phyloP scores from a whole-genome alignment of 2,329 filamentous ascomycete species.

The Talaromyces sp. region DNA sequence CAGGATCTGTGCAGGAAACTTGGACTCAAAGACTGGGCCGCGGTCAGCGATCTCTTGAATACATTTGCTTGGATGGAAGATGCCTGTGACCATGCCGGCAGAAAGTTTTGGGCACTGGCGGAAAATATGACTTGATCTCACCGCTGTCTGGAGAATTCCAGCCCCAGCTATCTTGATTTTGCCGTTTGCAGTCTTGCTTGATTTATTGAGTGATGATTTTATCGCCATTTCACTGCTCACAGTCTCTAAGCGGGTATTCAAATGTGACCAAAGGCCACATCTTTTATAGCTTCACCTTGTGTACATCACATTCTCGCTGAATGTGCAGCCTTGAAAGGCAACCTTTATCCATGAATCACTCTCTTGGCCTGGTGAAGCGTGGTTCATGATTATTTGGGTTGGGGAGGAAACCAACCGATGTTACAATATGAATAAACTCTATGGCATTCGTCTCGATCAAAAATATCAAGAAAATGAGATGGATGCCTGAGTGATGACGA shows the following conservation, averaged over 20 bases:
- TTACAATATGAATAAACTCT: not conserved
- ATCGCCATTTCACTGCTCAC: not conserved
- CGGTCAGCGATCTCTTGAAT: slow-evolving; percentile 7
- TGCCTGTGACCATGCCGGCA: slow-evolving; percentile 6
- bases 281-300: not conserved
- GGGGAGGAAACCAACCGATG: not conserved
- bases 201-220: not conserved
- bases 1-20: slow-evolving; percentile 2
- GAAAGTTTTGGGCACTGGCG: slow-evolving; percentile 9
- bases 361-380: not conserved
- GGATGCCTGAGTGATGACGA: not conserved
- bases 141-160: not conserved
- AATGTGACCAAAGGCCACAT: not conserved
- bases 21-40: slow-evolving; percentile 3
- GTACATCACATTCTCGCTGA: not conserved
- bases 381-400: not conserved
- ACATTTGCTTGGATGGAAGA: slow-evolving; percentile 12
- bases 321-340: not conserved
- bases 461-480: not conserved
- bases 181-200: not conserved
- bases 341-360: not conserved
- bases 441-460: not conserved
- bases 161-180: not conserved
- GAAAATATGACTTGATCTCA: not conserved
- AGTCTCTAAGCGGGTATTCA: not conserved